phyloP scores from a whole-genome alignment of 306 rosid species.

The Abrus pulchellus region DNA sequence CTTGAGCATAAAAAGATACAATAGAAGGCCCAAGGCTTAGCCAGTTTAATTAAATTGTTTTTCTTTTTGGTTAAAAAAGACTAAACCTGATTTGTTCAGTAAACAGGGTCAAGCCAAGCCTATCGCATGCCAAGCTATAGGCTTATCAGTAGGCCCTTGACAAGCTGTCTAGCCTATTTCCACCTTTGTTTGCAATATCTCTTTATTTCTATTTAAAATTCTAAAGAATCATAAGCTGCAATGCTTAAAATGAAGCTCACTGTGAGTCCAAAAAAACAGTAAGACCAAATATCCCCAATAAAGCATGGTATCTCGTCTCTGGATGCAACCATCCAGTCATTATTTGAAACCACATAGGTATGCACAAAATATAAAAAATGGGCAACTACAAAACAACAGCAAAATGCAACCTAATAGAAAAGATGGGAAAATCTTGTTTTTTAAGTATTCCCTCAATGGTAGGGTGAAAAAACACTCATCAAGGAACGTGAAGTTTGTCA shows the following conservation, averaged over 20 bases:
- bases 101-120: background rate
- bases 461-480: background rate
- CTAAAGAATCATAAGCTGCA: background rate
- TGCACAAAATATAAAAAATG: background rate
- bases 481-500: background rate
- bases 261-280: background rate
- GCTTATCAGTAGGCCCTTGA: background rate
- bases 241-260: slow-evolving; percentile 1
- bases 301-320: background rate
- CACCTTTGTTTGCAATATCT: background rate
- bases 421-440: background rate
- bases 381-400: background rate
- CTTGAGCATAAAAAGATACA: background rate
- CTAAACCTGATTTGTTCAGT: no score
- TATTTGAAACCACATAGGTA: background rate
- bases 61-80: no score
- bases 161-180: background rate
- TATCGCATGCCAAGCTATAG: no score
- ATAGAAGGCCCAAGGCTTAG: background rate
- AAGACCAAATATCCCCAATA: background rate
- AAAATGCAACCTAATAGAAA: background rate
- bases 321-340: background rate
- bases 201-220: background rate
- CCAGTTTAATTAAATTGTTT: background rate
- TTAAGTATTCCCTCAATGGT: background rate